A percentile compares a stretch with the other conserved stretches of the same genome.
phyloP scores from a whole-genome alignment of 352 stramenopile genomes.

The Phytophthora pinifolia region DNA sequence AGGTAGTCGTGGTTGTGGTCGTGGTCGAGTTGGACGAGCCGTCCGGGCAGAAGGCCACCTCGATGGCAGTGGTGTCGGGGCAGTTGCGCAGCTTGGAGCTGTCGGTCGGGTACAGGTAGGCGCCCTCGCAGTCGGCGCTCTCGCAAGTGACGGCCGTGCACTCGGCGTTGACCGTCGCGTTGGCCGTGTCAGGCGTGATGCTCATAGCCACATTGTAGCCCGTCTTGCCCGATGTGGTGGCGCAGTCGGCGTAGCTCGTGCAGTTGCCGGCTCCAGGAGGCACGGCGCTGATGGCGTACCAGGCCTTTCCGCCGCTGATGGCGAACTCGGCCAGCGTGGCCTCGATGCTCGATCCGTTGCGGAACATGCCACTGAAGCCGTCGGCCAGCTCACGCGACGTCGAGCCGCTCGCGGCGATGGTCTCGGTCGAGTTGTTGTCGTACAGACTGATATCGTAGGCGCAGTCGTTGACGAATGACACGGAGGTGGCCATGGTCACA shows the following conservation, averaged over 20 bases:
- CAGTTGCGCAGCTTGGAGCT: conserved; percentile 56
- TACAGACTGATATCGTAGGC: conserved; percentile 45
- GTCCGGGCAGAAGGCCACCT: conserved; percentile 47
- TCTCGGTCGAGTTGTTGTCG: conserved; percentile 44
- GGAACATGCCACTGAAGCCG: conserved; percentile 67
- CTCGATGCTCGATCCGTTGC: conserved; percentile 39
- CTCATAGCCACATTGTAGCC: conserved; percentile 69
- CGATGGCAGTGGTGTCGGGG: conserved; percentile 33
- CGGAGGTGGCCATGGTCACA: conserved; percentile 30
- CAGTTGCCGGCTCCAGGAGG: conserved; percentile 53
- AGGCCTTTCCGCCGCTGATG: conserved; percentile 41
- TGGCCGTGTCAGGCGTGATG: conserved; percentile 41
- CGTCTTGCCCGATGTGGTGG: conserved; percentile 42
- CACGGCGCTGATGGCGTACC: conserved; percentile 65
- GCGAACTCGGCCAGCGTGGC: conserved; percentile 60
- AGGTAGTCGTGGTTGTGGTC: conserved; percentile 10
- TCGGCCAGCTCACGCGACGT: conserved; percentile 33
- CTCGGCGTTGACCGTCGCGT: conserved; percentile 29
- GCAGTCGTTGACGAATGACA: conserved; percentile 49
- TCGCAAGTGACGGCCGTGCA: conserved; percentile 36
- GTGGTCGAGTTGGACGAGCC: conserved; percentile 19
- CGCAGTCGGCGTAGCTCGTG: conserved; percentile 51
- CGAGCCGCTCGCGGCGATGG: conserved; percentile 24
- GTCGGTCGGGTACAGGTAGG: conserved; percentile 56
- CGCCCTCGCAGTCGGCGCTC: conserved; percentile 39